These are phyloP conservation scores for Pythium phragmitis DNA, from an alignment of 352 stramenopile species.

Conservation along the genomic window DNA sequence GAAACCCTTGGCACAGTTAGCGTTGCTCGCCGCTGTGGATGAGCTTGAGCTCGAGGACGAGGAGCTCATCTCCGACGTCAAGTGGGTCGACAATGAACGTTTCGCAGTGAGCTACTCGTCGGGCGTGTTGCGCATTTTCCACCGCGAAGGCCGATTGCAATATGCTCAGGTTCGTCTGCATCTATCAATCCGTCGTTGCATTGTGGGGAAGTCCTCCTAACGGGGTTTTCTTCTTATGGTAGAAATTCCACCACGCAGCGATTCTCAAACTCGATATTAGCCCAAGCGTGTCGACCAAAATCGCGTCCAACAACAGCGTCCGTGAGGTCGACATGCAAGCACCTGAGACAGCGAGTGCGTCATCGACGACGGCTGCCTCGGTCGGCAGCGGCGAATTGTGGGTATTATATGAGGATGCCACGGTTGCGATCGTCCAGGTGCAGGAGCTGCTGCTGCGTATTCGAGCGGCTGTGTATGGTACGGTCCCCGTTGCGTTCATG, in stretches of 20 bases:
- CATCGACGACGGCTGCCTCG: not conserved
- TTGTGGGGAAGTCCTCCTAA: too few relatives aligned
- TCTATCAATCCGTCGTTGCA: not conserved
- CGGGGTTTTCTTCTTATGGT: not conserved
- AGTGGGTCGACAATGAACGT: conserved; percentile 62
- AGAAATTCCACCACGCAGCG: conserved; percentile 27
- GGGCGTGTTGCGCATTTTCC: conserved; percentile 62
- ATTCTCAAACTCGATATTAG: conserved; percentile 30
- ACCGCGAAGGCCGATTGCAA: conserved; percentile 40
- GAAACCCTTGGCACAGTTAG: conserved; percentile 17
- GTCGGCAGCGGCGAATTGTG: conserved; percentile 50
- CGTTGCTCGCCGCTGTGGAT: conserved; percentile 35
- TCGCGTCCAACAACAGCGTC: not conserved
- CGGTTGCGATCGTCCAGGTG: conserved; percentile 74
- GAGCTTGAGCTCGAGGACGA: conserved; percentile 38
- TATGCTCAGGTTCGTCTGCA: conserved; percentile 49
- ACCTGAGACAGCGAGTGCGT: not conserved
- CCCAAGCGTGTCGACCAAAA: conserved; percentile 20
- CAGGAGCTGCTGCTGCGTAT: conserved; percentile 58
- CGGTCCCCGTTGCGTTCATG: conserved; percentile 1
- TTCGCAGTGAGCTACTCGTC: conserved; percentile 58
- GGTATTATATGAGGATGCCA: conserved; percentile 75
- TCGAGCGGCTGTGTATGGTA: conserved; percentile 52
- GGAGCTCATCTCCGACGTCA: conserved; percentile 56
- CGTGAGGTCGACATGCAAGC: conserved; percentile 15